A percentile compares a stretch with the other conserved stretches of the same genome.
These are phyloP conservation scores for Paramecium biaurelia DNA, from an alignment of 73 alveolate genomes.

Conservation along the genomic window DNA sequence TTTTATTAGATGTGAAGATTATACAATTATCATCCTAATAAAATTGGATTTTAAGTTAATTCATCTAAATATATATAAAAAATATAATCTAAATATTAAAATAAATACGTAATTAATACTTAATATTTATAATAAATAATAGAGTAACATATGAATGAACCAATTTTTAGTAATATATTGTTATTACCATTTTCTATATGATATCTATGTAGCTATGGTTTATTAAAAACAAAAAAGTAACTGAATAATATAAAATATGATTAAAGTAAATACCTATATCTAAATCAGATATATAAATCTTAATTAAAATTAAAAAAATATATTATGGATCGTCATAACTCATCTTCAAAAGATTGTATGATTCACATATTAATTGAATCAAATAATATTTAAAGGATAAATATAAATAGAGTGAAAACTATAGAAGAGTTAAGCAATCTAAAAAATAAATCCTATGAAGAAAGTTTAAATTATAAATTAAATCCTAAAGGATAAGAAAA, in stretches of 20 bases:
- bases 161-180: background rate
- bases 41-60: background rate
- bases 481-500: too few relatives aligned
- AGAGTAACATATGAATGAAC: background rate
- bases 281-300: conserved; percentile 48
- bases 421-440: too few relatives aligned
- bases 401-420: too few relatives aligned
- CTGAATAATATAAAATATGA: background rate
- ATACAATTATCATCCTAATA: too few relatives aligned
- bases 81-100: background rate
- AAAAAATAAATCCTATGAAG: too few relatives aligned
- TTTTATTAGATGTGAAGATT: background rate
- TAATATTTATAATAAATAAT: too few relatives aligned
- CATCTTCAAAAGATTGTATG: conserved; percentile 22
- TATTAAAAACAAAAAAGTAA: background rate
- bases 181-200: too few relatives aligned
- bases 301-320: conserved; percentile 18
- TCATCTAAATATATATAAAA: too few relatives aligned
- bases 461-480: too few relatives aligned
- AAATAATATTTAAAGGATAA: too few relatives aligned
- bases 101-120: too few relatives aligned
- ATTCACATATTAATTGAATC: too few relatives aligned
- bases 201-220: background rate
- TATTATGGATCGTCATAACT: conserved; percentile 26
- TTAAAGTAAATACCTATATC: background rate